A percentile compares a stretch with the other conserved stretches of the same genome.
These are phyloP conservation scores for Phytophthora europaea DNA, from an alignment of 352 stramenopile genomes.

Conservation along the genomic window DNA sequence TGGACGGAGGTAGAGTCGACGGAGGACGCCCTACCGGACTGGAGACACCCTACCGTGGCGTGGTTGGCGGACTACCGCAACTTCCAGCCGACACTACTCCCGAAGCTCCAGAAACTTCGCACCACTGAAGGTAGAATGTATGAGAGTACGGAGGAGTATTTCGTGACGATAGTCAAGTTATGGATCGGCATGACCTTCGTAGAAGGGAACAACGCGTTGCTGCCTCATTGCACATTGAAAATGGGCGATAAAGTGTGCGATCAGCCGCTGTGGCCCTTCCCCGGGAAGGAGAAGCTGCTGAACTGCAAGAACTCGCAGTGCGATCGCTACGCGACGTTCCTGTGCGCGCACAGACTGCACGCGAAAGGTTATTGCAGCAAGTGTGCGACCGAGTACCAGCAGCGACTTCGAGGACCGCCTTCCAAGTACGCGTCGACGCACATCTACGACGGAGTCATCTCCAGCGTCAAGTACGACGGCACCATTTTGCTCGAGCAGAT, in stretches of 20 bases:
- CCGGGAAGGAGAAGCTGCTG: conserved; percentile 21
- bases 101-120: conserved; percentile 70
- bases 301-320: conserved; percentile 70
- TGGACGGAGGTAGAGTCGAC: conserved; percentile 1
- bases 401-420: conserved; percentile 62
- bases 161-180: conserved; percentile 73
- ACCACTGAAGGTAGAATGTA: conserved; percentile 64
- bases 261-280: conserved; percentile 72
- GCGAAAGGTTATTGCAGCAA: conserved; percentile 66
- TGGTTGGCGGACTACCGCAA: conserved; percentile 78
- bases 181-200: conserved; percentile 92
- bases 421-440: conserved; percentile 78
- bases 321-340: conserved; percentile 54
- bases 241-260: conserved; percentile 70
- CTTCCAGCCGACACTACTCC: conserved; percentile 78
- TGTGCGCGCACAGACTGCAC: conserved; percentile 71
- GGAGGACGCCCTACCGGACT: conserved; percentile 37
- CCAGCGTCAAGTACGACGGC: conserved; percentile 63
- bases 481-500: conserved; percentile 73
- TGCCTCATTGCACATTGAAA: conserved; percentile 75
- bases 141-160: conserved; percentile 81
- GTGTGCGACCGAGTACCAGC: conserved; percentile 62
- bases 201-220: conserved; percentile 85
- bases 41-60: conserved; percentile 71
- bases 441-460: conserved; percentile 79